phyloP scores from a whole-genome alignment of 2,329 filamentous ascomycete genomes.

The Aureobasidium subglaciale region DNA sequence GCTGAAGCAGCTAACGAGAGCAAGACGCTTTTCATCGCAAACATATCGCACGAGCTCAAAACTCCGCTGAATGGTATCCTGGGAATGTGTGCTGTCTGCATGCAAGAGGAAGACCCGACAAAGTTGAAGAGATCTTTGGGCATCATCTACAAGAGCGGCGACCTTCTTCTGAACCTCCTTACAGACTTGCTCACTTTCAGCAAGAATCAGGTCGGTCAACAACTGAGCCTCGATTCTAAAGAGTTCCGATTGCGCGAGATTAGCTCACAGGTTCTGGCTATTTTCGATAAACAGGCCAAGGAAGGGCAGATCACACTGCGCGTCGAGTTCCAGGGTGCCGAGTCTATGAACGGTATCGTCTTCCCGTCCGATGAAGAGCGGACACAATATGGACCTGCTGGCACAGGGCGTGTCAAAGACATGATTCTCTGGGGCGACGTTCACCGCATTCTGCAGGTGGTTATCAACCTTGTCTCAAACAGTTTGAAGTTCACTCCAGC shows the following conservation, averaged over 20 bases:
- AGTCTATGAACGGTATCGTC: conserved; percentile 27
- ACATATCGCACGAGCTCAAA: conserved; percentile 81
- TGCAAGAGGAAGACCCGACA: conserved; percentile 76
- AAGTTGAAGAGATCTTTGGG: conserved; percentile 77
- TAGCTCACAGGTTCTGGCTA: conserved; percentile 71
- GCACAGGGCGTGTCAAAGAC: conserved; percentile 63
- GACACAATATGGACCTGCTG: conserved; percentile 48
- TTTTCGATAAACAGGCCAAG: conserved; percentile 83
- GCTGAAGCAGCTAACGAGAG: conserved; percentile 93
- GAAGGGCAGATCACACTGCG: conserved; percentile 69
- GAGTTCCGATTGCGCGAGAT: conserved; percentile 83
- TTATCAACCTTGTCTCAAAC: conserved; percentile 90
- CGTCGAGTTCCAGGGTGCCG: conserved; percentile 55
- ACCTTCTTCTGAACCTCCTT: conserved; percentile 75
- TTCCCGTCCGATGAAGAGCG: conserved; percentile 24
- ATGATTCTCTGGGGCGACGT: conserved; percentile 92
- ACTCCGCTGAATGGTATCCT: conserved; percentile 94
- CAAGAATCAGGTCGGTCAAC: conserved; percentile 88
- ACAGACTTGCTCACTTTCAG: conserved; percentile 89
- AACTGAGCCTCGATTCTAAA: conserved; percentile 71
- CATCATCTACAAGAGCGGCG: conserved; percentile 82
- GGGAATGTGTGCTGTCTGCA: conserved; percentile 87
- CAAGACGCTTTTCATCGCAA: conserved; percentile 96
- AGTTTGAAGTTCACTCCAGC: conserved; percentile 82
- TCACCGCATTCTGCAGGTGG: conserved; percentile 82